Conservation (phyloP, 1,284 basidiomycete genomes). For the Laetiporus sulphureus region DNA sequence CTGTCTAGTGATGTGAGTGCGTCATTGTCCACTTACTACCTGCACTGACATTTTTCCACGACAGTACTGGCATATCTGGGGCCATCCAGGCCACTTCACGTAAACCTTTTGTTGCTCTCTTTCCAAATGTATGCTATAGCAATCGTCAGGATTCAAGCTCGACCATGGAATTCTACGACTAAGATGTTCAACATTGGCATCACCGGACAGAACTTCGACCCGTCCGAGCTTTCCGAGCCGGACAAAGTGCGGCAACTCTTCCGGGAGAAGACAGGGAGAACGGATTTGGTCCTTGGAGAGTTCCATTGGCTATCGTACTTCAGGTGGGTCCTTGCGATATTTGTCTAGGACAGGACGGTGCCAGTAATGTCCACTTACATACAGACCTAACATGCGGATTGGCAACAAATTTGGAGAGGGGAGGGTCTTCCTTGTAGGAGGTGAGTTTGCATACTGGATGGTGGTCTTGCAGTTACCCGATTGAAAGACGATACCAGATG, state of each 20-base stretch:
- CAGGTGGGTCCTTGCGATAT: constrained; percentile 2
- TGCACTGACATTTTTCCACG: background rate
- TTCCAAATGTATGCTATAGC: background rate
- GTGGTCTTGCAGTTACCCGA: background rate
- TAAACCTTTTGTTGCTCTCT: background rate
- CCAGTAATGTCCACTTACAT: no score
- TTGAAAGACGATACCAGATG: constrained; percentile 4
- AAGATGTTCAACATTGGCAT: background rate
- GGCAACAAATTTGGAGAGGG: constrained; percentile 29
- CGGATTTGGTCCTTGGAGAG: constrained; percentile 1
- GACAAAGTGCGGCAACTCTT: background rate
- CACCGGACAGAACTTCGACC: background rate
- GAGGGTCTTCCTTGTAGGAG: constrained; percentile 31
- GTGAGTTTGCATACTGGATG: constrained; percentile 16
- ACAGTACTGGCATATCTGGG: constrained; percentile 18
- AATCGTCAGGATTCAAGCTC: background rate
- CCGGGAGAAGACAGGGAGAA: background rate
- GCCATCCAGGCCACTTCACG: constrained; percentile 4
- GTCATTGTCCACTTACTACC: background rate
- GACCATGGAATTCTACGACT: background rate
- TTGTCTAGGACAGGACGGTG: background rate
- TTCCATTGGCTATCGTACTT: constrained; percentile 8
- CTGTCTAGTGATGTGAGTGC: constrained; percentile 17
- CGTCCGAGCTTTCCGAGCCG: background rate
- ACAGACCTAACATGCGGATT: constrained; percentile 32